These are phyloP conservation scores for Metschnikowia baotianmanensis DNA, from an alignment of 805 yeast genomes.

Conservation along the genomic window DNA sequence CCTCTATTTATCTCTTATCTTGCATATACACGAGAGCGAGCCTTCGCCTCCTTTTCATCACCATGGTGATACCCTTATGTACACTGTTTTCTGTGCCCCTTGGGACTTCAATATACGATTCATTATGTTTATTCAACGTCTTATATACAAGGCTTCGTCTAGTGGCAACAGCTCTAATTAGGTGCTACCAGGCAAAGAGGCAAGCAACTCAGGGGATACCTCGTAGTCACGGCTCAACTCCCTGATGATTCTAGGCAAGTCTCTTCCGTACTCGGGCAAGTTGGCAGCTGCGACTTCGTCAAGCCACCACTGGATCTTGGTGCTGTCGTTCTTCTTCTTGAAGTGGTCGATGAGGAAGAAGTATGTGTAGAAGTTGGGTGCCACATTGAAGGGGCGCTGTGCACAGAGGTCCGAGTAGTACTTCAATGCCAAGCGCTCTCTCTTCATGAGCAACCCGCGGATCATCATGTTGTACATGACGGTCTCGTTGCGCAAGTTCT, in stretches of 20 bases:
- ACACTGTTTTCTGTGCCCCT: not conserved
- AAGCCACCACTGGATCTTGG: constrained; percentile 34
- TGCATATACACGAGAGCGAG: too few relatives aligned
- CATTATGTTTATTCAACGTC: not conserved
- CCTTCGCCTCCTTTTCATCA: too few relatives aligned
- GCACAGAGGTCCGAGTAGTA: constrained; percentile 38
- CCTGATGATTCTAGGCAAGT: constrained; percentile 36
- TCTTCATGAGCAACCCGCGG: constrained; percentile 25
- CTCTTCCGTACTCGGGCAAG: constrained; percentile 35
- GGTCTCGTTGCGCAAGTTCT: constrained; percentile 34
- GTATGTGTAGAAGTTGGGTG: constrained; percentile 51
- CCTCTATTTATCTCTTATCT: too few relatives aligned
- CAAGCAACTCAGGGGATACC: constrained; percentile 19
- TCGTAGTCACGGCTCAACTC: constrained; percentile 17
- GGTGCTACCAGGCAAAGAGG: constrained; percentile 1
- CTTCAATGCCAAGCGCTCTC: constrained; percentile 39
- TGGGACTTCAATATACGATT: not conserved
- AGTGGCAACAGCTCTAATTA: not conserved
- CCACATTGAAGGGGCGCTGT: constrained; percentile 20
- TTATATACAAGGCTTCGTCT: constrained; percentile 6
- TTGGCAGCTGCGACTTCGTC: constrained; percentile 34
- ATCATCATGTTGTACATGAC: constrained; percentile 44
- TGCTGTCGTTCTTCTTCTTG: constrained; percentile 27
- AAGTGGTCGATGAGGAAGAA: constrained; percentile 46
- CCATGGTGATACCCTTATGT: not conserved